Evolutionary conservation across 345 rosid genomes (phyloP).

Genomic region (Aquilaria yunnanensis): DNA sequence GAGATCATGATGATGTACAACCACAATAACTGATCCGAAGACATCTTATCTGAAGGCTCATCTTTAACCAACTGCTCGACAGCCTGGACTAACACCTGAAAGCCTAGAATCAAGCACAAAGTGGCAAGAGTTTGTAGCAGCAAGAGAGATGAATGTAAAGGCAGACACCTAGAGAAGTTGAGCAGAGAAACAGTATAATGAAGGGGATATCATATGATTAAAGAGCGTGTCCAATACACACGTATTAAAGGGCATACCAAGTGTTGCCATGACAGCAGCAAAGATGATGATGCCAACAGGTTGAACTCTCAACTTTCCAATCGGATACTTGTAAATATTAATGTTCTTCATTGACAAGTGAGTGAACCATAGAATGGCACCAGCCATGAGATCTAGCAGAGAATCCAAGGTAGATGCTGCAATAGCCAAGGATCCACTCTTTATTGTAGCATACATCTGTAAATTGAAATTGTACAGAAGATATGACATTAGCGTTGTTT

Average conservation of each 20-base stretch:
- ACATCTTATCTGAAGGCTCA: slow-evolving; percentile 38
- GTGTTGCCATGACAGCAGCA: slow-evolving; percentile 88
- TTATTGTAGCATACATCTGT: slow-evolving; percentile 31
- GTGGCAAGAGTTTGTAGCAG: neutral
- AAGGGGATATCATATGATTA: too few species aligned
- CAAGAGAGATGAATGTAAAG: too few species aligned
- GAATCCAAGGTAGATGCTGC: slow-evolving; percentile 21
- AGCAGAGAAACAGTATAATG: too few species aligned
- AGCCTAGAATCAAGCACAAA: slow-evolving; percentile 34
- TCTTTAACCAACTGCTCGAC: slow-evolving; percentile 42
- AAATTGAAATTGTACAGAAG: too few species aligned
- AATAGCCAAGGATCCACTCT: slow-evolving; percentile 19
- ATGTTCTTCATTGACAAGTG: slow-evolving; percentile 30
- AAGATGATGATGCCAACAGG: slow-evolving; percentile 76
- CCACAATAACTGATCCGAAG: slow-evolving; percentile 44
- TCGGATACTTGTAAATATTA: slow-evolving; percentile 34
- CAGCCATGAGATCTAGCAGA: slow-evolving; percentile 27
- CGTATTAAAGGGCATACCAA: slow-evolving; percentile 35
- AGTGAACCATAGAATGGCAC: slow-evolving; percentile 46
- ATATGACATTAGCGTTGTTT: too few species aligned
- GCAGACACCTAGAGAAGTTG: too few species aligned
- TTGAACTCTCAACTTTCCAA: slow-evolving; percentile 48
- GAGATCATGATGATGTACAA: slow-evolving; percentile 62
- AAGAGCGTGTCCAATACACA: too few species aligned
- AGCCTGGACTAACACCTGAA: slow-evolving; percentile 70